Base-by-base conservation (phyloP, 2,329 filamentous ascomycete species). In the Aotearoamyces nothofagi region DNA sequence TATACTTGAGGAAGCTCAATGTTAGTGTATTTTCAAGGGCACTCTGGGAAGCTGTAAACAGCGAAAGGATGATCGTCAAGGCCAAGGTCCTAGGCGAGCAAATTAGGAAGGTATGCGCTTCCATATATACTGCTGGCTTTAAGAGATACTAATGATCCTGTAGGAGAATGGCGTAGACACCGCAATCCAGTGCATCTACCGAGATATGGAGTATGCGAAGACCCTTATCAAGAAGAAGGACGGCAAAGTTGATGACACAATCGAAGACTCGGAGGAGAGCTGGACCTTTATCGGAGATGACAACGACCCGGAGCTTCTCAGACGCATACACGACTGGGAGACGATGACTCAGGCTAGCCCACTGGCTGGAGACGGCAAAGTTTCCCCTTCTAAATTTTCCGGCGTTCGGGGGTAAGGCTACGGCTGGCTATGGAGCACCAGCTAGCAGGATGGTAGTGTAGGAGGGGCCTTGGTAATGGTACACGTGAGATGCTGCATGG, bases 101-200 rank as follows among this genome's bases (percentile, higher is more conserved):
- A 47, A 96, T 98, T 41, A 76, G 87, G 33, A 75, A 69, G 56
- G 83, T 90, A 65, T 53, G 69, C 58, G 16, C 10, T 19, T 8
- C 13, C 19, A 33, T 15, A n/a, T 6, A 11, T 19, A 11, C 20
- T 14, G 9, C 15, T 7, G 14, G 23, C 9, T 15, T 13, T 26
- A 17, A 31, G 13, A 22, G 31, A 26, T 32, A 22, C 50, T 52
- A 43, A 57, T 47, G 42, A 45, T 9, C 15, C 16, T 33, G 33
- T 37, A 92, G 78, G 87, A 98, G 52, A 74, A 83, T 39, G 90
- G 90, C 19, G 84, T 94, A n/a, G 73, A 78, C 26, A 79, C 66
- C 4, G 90, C 87, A 5, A 90, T 96, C 37, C 81, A 93, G 52
- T 80, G 74, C 35, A 81, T 98, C 32, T 98, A 96, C 50, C 78